Evolutionary conservation across 345 rosid species (phyloP), one percentile per base, ranked within the genome.

Genomic region (Gossypium turneri): DNA sequence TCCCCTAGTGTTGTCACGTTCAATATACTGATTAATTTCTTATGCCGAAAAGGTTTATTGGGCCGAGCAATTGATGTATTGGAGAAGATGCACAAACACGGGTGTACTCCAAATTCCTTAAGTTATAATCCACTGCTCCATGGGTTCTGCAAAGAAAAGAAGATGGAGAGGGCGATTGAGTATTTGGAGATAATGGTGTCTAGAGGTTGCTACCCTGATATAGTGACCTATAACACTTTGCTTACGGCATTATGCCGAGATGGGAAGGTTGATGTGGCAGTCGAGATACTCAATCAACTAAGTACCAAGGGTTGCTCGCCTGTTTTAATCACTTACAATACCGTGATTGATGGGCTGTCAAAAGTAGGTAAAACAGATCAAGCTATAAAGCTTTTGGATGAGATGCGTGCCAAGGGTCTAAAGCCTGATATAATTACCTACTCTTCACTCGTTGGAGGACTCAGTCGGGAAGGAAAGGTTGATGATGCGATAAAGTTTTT

Each of bases 141-240:
- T 75, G 92, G 93, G 58, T 90, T 92, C 70, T 92, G 97, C 84
- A 90, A 88, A 82, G 97, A 92, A 84, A 90, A 89, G 78, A 92
- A 86, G 79, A 94, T 92, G 94, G 94, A 90, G 15, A 85, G 90
- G 55, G 98, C 91, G 3, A 84, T 92, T 6, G 88, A 90, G 75
- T 94, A 88, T 83, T 78, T 94, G 80, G 97, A 88, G 78, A 74
- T 88, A 75, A 94, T 94, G 97, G 89, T 86, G 56, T 86, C 97
- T 64, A 87, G 91, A 73, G 97, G 94, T 8, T 94, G 95, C 80
- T 89, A 90, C 77, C 98, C 98, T 7, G 94, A 94, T 79, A 92
- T 92, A 66, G 97, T 94, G 70, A 90, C 97, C 15, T 94, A 94
- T 74, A 94, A 92, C 83, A 92, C 94, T 55, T 77, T 94, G 85